Evolutionary conservation across 495 filamentous ascomycete species (phyloP), one percentile per base, ranked within the genome.

Genomic region (Penicillium cataractarum): DNA sequence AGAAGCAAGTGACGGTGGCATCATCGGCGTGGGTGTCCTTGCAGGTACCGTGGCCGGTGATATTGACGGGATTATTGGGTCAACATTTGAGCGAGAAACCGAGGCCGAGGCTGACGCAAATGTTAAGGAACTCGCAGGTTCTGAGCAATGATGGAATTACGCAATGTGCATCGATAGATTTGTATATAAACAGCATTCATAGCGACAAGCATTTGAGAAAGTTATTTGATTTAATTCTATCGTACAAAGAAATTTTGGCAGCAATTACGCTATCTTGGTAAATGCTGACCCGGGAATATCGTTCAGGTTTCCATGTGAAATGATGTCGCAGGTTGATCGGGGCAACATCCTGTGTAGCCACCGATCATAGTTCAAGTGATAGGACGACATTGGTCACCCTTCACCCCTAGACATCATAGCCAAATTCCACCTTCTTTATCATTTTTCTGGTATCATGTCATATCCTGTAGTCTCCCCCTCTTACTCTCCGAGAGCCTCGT

Each of bases 1-100:
- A 40, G 86, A 88, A 31, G 89, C 86, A 60, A 83, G 86, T 63
- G 87, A 91, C 71, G 89, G 89, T 6, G 89, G 89, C 1, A 86
- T 91, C 58, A 86, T 85, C 22, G 89, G 89, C 0, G 89, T 88
- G 3, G 89, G 87, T 0, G 87, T 91, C 13, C 71, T 92, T 35
- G 87, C 86, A 1, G 86, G 84, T 5, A 82, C 73, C 21, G 66
- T 70, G 2, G 71, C 65, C 4, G 71, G 67, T 4, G 58, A 69
- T 6, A 74, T 75, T 17, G 61, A 74, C 29, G 69, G 70, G 6
- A 75, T 75, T 27, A 69, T 73, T 56, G 66, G 71, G 17, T 71
- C 68, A 39, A 63, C 68, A 0, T 44, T 67, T 26, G 60, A 69
- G 39, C 44, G 65, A 55, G 50, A 61, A 48, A 8, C 33, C 13